These are phyloP conservation scores for Aurantiochytrium sp. DNA, from an alignment of 108 stramenopile genomes.

Conservation along the genomic window DNA sequence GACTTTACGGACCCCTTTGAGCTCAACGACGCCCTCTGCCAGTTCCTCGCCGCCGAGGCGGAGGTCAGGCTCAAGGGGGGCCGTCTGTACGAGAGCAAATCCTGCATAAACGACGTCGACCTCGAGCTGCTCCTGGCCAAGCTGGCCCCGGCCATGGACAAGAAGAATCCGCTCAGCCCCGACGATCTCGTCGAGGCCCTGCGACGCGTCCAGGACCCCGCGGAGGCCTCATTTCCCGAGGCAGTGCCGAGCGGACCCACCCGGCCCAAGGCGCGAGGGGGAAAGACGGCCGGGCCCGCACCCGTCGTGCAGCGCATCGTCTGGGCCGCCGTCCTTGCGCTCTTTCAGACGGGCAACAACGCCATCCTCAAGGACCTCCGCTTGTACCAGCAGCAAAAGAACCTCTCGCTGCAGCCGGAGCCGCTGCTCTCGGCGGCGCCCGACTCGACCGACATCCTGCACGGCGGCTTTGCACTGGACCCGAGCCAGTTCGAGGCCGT, in stretches of 20 bases:
- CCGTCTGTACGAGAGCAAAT: neutral
- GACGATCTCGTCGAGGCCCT: neutral
- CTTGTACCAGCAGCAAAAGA: neutral
- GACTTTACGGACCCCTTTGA: neutral
- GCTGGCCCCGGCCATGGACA: neutral
- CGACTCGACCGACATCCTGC: neutral
- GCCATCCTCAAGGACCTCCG: neutral
- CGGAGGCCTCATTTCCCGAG: neutral
- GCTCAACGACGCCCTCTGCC: neutral
- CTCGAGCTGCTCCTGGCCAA: neutral
- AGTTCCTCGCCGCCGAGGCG: neutral
- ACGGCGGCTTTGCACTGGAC: conserved; percentile 21
- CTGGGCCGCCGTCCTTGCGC: neutral
- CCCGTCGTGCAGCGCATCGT: neutral
- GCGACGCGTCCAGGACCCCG: neutral
- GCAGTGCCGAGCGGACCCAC: neutral
- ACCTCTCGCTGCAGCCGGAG: neutral
- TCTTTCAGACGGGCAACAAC: neutral
- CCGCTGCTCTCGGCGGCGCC: neutral
- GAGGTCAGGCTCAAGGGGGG: neutral
- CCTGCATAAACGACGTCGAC: neutral
- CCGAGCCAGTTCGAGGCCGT: conserved; percentile 31
- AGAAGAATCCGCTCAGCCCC: neutral
- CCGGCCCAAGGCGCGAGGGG: neutral
- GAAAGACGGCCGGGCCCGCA: neutral